Evolutionary conservation across 345 rosid genomes (phyloP).

Genomic region (Hibiscus trionum): DNA sequence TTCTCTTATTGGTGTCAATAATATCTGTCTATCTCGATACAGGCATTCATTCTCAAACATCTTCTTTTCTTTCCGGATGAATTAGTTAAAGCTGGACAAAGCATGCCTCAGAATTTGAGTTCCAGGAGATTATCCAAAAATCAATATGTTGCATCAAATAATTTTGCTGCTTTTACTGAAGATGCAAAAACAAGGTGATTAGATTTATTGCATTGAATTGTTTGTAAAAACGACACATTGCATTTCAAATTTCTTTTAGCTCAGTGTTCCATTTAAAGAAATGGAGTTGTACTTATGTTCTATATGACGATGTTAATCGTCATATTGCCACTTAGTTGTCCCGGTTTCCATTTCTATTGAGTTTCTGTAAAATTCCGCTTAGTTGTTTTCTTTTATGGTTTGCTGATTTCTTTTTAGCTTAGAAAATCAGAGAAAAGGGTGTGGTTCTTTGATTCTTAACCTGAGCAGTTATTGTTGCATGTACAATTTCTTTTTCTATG

Average conservation of each 20-base stretch:
- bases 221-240: background rate
- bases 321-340: background rate
- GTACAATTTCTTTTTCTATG: background rate
- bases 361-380: background rate
- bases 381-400: background rate
- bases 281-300: background rate
- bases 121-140: conserved; percentile 33
- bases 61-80: conserved; percentile 78
- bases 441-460: background rate
- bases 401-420: background rate
- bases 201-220: conserved; percentile 15
- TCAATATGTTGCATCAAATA: conserved; percentile 37
- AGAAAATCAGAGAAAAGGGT: background rate
- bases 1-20: conserved; percentile 10
- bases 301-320: background rate
- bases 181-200: conserved; percentile 71
- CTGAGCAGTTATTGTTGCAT: background rate
- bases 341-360: background rate
- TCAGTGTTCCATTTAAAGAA: background rate
- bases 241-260: background rate
- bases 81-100: conserved; percentile 32
- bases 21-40: conserved; percentile 27
- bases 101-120: conserved; percentile 29
- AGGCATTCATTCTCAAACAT: conserved; percentile 96
- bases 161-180: conserved; percentile 54